phyloP scores from a whole-genome alignment of 257 asterid genomes.

The Cruciata laevipes region DNA sequence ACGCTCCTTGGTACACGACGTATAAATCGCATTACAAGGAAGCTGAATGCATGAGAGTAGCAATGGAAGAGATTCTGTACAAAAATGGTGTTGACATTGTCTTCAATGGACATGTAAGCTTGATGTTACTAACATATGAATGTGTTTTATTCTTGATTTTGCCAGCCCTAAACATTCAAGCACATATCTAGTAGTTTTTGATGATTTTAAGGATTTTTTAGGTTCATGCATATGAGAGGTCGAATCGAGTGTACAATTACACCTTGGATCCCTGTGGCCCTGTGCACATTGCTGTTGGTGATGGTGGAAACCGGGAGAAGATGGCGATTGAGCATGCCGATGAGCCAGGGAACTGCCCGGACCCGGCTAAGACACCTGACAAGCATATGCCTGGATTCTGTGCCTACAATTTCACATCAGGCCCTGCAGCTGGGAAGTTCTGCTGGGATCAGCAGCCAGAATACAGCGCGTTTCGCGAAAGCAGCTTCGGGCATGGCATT shows the following conservation, averaged over 20 bases:
- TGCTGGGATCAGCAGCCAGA: conserved; percentile 95
- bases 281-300: conserved; percentile 64
- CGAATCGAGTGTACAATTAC: conserved; percentile 86
- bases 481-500: conserved; percentile 92
- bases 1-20: conserved; percentile 91
- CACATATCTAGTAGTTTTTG: background rate
- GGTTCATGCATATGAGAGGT: conserved; percentile 76
- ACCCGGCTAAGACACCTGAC: conserved; percentile 66
- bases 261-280: conserved; percentile 84
- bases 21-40: conserved; percentile 88
- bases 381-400: conserved; percentile 77
- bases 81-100: conserved; percentile 68
- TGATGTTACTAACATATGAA: background rate
- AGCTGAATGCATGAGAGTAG: conserved; percentile 86
- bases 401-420: conserved; percentile 70
- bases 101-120: conserved; percentile 86
- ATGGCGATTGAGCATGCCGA: conserved; percentile 69
- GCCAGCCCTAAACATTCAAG: too few species aligned
- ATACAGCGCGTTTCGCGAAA: conserved; percentile 77
- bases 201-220: background rate
- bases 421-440: conserved; percentile 83
- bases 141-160: too few species aligned
- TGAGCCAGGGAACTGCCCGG: conserved; percentile 70
- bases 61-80: conserved; percentile 76
- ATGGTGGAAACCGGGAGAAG: conserved; percentile 91